Percentiles rank a stretch among this genome's conserved stretches.
These are phyloP conservation scores for Fusarium ambrosium DNA, from an alignment of 2,329 filamentous ascomycete species.

Conservation along the genomic window DNA sequence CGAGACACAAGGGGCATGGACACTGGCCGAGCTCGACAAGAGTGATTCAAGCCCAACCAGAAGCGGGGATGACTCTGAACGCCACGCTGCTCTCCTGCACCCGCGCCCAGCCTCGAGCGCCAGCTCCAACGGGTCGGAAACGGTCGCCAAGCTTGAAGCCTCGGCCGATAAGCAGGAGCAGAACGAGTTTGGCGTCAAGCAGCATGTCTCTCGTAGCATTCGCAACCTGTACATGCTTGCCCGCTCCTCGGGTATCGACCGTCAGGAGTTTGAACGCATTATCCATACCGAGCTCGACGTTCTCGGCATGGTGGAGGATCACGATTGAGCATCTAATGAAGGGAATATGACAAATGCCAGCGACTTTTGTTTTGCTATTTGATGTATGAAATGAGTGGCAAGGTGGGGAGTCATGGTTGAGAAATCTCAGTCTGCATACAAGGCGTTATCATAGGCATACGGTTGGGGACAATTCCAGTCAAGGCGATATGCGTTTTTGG, in stretches of 20 bases:
- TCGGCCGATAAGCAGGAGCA: conserved; percentile 70
- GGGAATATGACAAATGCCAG: background rate
- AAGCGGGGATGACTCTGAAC: conserved; percentile 49
- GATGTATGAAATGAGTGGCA: background rate
- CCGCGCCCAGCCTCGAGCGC: conserved; percentile 72
- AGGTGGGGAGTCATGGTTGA: conserved; percentile 10
- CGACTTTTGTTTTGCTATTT: background rate
- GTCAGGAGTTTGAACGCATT: conserved; percentile 80
- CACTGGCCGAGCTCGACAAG: conserved; percentile 59
- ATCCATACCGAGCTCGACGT: conserved; percentile 80
- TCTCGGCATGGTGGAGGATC: conserved; percentile 76
- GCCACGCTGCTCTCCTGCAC: conserved; percentile 61
- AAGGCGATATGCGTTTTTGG: background rate
- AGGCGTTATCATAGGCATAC: conserved; percentile 40
- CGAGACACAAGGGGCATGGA: conserved; percentile 56
- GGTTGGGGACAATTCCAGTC: conserved; percentile 12
- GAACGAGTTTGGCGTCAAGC: conserved; percentile 80
- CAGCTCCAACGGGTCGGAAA: conserved; percentile 66
- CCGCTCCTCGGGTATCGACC: conserved; percentile 77
- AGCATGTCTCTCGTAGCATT: conserved; percentile 82
- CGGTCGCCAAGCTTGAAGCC: conserved; percentile 73
- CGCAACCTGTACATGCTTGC: conserved; percentile 82
- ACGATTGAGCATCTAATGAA: conserved; percentile 44
- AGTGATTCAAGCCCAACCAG: conserved; percentile 51
- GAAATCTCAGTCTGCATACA: conserved; percentile 36